These are phyloP conservation scores for Mycena chlorophos DNA, from an alignment of 768 basidiomycete species.

Conservation along the genomic window DNA sequence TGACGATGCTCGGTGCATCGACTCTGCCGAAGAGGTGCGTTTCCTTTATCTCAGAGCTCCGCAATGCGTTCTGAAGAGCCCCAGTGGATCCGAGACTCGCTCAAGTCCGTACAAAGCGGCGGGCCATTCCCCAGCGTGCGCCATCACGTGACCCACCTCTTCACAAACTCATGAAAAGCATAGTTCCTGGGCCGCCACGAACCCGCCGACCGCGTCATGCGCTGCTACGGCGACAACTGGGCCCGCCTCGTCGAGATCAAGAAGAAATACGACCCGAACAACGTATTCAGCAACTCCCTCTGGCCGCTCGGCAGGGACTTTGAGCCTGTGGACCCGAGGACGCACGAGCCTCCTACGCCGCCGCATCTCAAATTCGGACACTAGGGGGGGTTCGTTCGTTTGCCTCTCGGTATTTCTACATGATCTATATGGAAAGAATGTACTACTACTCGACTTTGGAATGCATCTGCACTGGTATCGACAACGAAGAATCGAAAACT, in stretches of 20 bases:
- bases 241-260: conserved; percentile 69
- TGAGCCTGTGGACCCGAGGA: conserved; percentile 51
- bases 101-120: conserved; percentile 70
- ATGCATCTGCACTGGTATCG: no score
- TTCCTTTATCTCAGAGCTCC: conserved; percentile 1
- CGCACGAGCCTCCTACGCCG: conserved; percentile 64
- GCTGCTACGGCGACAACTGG: conserved; percentile 78
- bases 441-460: no score
- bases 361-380: conserved; percentile 30
- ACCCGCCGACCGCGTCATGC: conserved; percentile 57
- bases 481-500: no score
- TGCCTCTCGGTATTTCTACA: no score
- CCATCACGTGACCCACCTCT: conserved; percentile 24
- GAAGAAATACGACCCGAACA: conserved; percentile 70
- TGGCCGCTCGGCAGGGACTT: conserved; percentile 74
- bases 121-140: conserved; percentile 84
- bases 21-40: conserved; percentile 77
- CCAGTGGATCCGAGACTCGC: conserved; percentile 78
- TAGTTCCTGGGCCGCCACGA: conserved; percentile 76
- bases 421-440: no score
- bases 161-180: no score
- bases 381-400: conserved; percentile 8
- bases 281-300: conserved; percentile 74
- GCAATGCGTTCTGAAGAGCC: conserved; percentile 20
- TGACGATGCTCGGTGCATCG: conserved; percentile 77